A percentile compares a stretch with the other conserved stretches of the same genome.
Evolutionary conservation across 345 rosid species (phyloP).

Genomic region (Eucalyptus guilfoylei): DNA sequence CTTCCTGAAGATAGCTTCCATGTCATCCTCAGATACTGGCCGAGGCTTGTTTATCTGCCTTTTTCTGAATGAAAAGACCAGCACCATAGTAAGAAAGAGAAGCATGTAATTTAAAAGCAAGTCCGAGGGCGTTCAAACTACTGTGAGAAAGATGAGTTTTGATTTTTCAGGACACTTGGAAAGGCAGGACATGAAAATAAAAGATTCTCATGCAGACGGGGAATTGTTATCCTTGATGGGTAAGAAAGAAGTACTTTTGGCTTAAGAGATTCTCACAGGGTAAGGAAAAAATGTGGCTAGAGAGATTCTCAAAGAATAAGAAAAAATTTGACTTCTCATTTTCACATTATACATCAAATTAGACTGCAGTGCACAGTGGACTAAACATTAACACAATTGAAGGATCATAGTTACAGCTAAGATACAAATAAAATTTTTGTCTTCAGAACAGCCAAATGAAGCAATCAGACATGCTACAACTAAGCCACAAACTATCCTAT

Average conservation of each 20-base stretch:
- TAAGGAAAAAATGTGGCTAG: not conserved
- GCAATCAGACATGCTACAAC: not conserved
- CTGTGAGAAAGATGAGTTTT: not conserved
- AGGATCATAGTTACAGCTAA: not conserved
- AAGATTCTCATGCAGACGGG: not conserved
- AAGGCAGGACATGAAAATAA: not conserved
- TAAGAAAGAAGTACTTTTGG: not conserved
- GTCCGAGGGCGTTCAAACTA: not conserved
- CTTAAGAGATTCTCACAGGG: not conserved
- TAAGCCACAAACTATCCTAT: not conserved
- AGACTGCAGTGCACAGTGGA: not conserved
- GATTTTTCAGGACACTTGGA: not conserved
- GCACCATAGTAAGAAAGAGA: not conserved
- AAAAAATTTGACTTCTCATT: not conserved
- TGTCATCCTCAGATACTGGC: conserved; percentile 54
- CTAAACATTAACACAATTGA: not conserved
- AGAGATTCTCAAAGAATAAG: not conserved
- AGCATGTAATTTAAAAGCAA: not conserved
- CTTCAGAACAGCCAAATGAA: not conserved
- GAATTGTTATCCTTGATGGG: not conserved
- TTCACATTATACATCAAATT: not conserved
- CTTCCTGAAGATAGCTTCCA: conserved; percentile 58
- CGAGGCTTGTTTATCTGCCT: conserved; percentile 70
- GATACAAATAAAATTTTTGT: not conserved
- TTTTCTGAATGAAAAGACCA: conserved; percentile 22